Conservation (phyloP, 345 rosid genomes). For the Gossypium rotundifolium region DNA sequence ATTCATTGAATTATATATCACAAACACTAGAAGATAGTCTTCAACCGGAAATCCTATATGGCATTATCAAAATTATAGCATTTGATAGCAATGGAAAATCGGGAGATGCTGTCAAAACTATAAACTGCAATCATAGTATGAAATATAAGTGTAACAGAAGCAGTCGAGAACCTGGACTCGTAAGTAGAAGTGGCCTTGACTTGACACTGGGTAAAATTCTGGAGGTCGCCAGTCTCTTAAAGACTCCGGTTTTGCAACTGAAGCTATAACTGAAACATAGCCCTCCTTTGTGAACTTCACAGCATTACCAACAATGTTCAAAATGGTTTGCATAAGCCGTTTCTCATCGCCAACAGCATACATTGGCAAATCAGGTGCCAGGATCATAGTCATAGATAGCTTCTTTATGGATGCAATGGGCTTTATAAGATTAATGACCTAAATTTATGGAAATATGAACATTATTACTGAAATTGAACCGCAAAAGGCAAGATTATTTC, state of each 20-base stretch:
- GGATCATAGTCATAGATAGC: conserved; percentile 46
- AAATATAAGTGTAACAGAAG: conserved; percentile 6
- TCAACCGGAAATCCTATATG: background rate
- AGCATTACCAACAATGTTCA: conserved; percentile 82
- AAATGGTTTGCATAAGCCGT: conserved; percentile 74
- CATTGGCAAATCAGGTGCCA: conserved; percentile 76
- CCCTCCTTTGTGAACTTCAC: conserved; percentile 96
- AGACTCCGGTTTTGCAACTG: conserved; percentile 74
- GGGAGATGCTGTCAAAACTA: background rate
- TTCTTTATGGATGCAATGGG: conserved; percentile 83
- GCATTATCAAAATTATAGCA: background rate
- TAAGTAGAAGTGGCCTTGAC: conserved; percentile 70
- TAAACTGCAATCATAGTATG: no score
- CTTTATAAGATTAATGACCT: conserved; percentile 67
- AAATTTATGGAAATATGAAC: conserved; percentile 7
- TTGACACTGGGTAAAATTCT: conserved; percentile 49
- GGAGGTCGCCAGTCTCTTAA: conserved; percentile 64
- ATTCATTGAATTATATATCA: background rate
- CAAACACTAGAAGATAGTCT: background rate
- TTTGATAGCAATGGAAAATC: background rate
- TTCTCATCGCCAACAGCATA: conserved; percentile 79
- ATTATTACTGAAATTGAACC: background rate
- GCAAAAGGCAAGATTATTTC: background rate
- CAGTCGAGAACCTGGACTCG: conserved; percentile 59
- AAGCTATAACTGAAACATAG: conserved; percentile 50